Percentiles rank a stretch among this genome's conserved stretches.
phyloP scores from a whole-genome alignment of 768 basidiomycete species.

The Rickenella mellea region DNA sequence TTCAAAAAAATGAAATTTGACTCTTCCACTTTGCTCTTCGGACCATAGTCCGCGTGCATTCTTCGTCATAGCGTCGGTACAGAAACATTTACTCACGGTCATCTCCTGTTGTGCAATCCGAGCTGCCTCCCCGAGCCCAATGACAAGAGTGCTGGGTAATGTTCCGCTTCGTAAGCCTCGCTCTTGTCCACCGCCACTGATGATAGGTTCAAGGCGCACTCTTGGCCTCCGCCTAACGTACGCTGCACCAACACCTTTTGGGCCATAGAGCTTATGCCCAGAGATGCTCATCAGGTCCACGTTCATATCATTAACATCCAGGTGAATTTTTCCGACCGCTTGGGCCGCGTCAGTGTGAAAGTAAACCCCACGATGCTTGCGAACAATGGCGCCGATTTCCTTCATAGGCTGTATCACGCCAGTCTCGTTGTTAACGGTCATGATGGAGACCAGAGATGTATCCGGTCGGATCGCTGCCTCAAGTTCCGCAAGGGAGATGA shows the following conservation, averaged over 20 bases:
- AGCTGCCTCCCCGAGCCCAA: constrained; percentile 92
- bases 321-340: constrained; percentile 81
- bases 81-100: constrained; percentile 52
- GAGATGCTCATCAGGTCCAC: constrained; percentile 94
- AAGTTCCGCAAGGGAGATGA: constrained; percentile 69
- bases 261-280: constrained; percentile 96
- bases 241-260: constrained; percentile 90
- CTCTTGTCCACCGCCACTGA: constrained; percentile 96
- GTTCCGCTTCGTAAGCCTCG: constrained; percentile 94
- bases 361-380: constrained; percentile 82
- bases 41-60: constrained; percentile 27
- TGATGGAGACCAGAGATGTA: constrained; percentile 90
- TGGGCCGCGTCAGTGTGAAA: constrained; percentile 99
- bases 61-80: constrained; percentile 31
- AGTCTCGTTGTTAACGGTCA: constrained; percentile 99
- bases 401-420: constrained; percentile 96
- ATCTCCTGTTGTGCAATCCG: constrained; percentile 89
- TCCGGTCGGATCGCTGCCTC: constrained; percentile 87
- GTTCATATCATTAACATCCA: constrained; percentile 93
- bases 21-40: no score
- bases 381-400: constrained; percentile 82
- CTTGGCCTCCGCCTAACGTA: constrained; percentile 90
- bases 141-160: constrained; percentile 75
- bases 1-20: no score
- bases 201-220: constrained; percentile 88